Percentiles rank a stretch among this genome's conserved stretches.
Evolutionary conservation across 768 basidiomycete species (phyloP).

Genomic region (Lactarius evosmus): DNA sequence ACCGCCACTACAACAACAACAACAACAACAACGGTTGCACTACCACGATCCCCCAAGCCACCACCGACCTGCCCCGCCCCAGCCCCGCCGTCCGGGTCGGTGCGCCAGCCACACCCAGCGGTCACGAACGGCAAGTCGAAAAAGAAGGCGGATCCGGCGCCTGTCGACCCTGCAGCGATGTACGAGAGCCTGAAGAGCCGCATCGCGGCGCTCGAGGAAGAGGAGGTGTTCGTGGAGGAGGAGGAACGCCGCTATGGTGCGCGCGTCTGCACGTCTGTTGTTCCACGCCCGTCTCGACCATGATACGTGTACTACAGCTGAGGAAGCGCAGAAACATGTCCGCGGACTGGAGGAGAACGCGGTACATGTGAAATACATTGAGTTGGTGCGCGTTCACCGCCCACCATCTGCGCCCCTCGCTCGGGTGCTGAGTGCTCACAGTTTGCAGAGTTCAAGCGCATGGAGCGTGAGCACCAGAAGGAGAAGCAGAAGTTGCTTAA

Average conservation of each 20-base stretch:
- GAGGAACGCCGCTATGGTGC: constrained; percentile 76
- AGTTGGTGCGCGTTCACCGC: constrained; percentile 56
- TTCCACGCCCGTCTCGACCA: constrained; percentile 13
- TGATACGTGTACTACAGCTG: constrained; percentile 48
- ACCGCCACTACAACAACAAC: constrained; percentile 12
- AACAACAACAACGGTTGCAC: constrained; percentile 8
- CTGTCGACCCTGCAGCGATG: constrained; percentile 80
- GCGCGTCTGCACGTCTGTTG: constrained; percentile 31
- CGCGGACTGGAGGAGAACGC: constrained; percentile 79
- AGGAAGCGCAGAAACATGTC: constrained; percentile 84
- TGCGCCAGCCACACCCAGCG: constrained; percentile 46
- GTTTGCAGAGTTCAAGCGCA: constrained; percentile 85
- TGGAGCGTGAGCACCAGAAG: constrained; percentile 86
- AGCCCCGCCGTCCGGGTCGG: constrained; percentile 36
- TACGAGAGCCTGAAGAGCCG: constrained; percentile 85
- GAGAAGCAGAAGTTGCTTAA: constrained; percentile 89
- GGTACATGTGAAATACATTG: constrained; percentile 83
- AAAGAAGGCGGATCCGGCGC: constrained; percentile 65
- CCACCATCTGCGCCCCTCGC: constrained; percentile 4
- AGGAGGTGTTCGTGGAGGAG: constrained; percentile 82
- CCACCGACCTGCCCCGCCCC: constrained; percentile 36
- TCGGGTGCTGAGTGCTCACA: constrained; percentile 34
- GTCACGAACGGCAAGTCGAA: constrained; percentile 40
- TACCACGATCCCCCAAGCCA: constrained; percentile 29
- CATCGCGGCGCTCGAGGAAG: constrained; percentile 87